Conservation (phyloP, 345 rosid genomes). For the Draba incana region DNA sequence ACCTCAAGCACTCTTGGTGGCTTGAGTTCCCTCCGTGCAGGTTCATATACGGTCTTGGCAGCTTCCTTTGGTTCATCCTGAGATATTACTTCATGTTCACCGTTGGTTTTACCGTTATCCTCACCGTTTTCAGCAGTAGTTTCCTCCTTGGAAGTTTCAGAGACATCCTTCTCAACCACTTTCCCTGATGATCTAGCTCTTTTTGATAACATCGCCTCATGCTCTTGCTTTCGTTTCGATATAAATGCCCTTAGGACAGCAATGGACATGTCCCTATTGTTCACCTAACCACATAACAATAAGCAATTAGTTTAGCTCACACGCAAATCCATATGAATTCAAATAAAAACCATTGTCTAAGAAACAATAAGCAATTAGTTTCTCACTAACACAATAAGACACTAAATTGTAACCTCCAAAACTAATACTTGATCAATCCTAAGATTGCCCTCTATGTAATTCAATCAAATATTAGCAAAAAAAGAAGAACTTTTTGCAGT, state of each 20-base stretch:
- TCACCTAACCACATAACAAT: conserved; percentile 58
- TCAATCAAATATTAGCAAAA: conserved; percentile 8
- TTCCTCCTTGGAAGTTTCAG: conserved; percentile 46
- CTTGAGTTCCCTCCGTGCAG: conserved; percentile 62
- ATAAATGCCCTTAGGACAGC: conserved; percentile 87
- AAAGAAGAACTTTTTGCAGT: conserved; percentile 9
- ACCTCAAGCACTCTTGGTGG: conserved; percentile 93
- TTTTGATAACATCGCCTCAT: conserved; percentile 64
- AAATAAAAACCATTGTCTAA: background rate
- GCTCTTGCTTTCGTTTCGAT: conserved; percentile 73
- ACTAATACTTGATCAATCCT: background rate
- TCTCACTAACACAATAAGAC: background rate
- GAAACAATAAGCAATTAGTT: background rate
- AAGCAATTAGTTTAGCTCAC: conserved; percentile 23
- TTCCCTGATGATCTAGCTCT: conserved; percentile 59
- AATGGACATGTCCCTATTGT: conserved; percentile 91
- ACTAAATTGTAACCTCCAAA: background rate
- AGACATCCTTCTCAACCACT: conserved; percentile 50
- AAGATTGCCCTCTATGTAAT: conserved; percentile 19
- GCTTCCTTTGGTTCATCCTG: conserved; percentile 58
- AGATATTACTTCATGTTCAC: conserved; percentile 46
- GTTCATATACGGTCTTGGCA: conserved; percentile 47
- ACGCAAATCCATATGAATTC: background rate
- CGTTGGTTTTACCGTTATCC: conserved; percentile 49
- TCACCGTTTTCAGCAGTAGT: conserved; percentile 38